phyloP scores from a whole-genome alignment of 257 asterid genomes.

The Henckelia pumila region DNA sequence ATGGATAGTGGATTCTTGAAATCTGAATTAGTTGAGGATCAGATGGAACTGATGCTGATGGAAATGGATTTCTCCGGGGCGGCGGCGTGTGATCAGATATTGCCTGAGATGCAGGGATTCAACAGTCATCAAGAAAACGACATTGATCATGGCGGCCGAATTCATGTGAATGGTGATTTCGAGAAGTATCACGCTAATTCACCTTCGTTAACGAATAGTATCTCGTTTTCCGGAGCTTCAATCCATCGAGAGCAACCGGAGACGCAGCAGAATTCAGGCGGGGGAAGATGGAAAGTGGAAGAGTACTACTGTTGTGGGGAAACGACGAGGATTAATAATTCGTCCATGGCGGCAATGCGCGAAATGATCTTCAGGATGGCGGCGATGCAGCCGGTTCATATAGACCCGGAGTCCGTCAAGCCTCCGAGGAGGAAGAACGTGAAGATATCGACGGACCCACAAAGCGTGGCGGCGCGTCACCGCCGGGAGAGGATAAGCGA shows the following conservation, averaged over 20 bases:
- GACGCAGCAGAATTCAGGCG: too few species aligned
- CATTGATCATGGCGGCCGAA: too few species aligned
- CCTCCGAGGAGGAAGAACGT: constrained; percentile 57
- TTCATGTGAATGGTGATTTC: too few species aligned
- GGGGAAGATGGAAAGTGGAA: too few species aligned
- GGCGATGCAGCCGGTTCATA: constrained; percentile 56
- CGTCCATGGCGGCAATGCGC: constrained; percentile 46
- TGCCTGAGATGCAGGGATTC: not conserved
- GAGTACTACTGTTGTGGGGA: too few species aligned
- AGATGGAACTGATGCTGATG: not conserved
- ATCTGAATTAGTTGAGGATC: not conserved
- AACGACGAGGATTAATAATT: too few species aligned
- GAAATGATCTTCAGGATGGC: constrained; percentile 57
- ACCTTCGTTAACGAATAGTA: not conserved
- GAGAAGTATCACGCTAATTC: not conserved
- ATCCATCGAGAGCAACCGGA: not conserved
- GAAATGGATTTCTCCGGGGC: not conserved
- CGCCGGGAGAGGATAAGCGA: constrained; percentile 56
- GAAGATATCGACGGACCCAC: constrained; percentile 54
- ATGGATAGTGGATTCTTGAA: not conserved
- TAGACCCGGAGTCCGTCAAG: constrained; percentile 42
- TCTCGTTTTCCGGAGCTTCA: not conserved
- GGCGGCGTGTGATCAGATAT: not conserved
- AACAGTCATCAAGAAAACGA: not conserved
- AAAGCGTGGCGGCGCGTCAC: constrained; percentile 57